Base-by-base conservation (phyloP, 768 basidiomycete species). In the Fomitopsis serialis region DNA sequence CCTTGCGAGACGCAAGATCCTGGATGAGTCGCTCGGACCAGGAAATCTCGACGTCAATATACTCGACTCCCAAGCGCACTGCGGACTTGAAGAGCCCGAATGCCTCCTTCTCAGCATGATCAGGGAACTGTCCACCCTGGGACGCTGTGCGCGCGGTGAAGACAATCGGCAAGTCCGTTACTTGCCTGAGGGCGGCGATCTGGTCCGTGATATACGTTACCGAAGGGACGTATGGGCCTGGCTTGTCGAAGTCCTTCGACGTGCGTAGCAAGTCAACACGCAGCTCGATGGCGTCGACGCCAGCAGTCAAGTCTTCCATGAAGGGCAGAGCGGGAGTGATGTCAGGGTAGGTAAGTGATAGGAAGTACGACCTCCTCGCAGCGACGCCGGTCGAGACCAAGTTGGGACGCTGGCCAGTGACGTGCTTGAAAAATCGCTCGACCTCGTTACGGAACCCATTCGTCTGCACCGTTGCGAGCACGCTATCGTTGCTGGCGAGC, bases 121-220 rank as follows among this genome's bases (percentile, higher is more conserved):
- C 87, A 0, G 95, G 93, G 79, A 92, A 94, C 17, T 87, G 79
- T 5, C 97, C 96, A 21, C 96, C 97, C 67, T 99, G 95, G 0
- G 86, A 80, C 13, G 80, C 75, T 3, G 92, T 93, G 24, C 97
- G 77, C 34, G 96, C 87, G 0, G 97, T 97, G 72, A 86, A 98
- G 54, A 98, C 84, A 60, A 98, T 82, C 2, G 97, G 97, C 6
- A 99, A 77, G 0, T 79, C 74, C 1, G 92, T 89, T 13, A 74
- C 77, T 35, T 87, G 82, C 48, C 94, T 84, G 17, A 98, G 74
- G 4, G 82, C 79, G 1, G 90, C 78, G 45, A 98, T 72, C 62
- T 98, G 97, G 19, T 81, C 75, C 3, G 85, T 77, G 40, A 98
- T 91, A 63, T 92, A 97, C 0, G 74, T 65, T 27, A 73, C 62